Base-by-base conservation (phyloP, 306 rosid species). In the Corylus avellana region DNA sequence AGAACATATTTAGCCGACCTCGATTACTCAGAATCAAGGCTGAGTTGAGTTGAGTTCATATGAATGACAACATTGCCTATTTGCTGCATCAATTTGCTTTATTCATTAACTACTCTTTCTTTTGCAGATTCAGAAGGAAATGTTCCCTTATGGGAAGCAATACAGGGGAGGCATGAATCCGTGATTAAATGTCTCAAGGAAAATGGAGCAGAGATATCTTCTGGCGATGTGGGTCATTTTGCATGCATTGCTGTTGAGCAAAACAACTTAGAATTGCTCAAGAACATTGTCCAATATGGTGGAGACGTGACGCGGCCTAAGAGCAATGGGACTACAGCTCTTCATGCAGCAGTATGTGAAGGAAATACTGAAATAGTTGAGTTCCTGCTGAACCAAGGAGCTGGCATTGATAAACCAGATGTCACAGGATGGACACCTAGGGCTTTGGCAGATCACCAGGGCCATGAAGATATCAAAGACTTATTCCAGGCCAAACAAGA, bases 121-220 rank as follows among this genome's bases (percentile, higher is more conserved):
- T 80, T 54, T 74, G 44, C 88, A 90, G 97, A 92, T 87, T 44
- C 27, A 5, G 85, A 85, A 22, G 97, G 92, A 83, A 92, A 12
- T 80, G 62, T 77, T 62, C 91, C 97, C 44, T 67, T 92, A 39
- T 83, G 86, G 83, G 93, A 87, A 87, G 92, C 94, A 74, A 84
- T 84, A 42, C 8, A 67, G 35, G 88, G 87, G 35, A 64, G 75
- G 44, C 87, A 90, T 76, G 74, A 86, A 77, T 78, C 84, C 4
- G 51, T 86, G 10, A 68, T 77, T 27, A 87, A 90, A 79, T 81
- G 87, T 68, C 87, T 92, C 0, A 51, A 63, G 22, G 86, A 89
- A 63, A 84, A 88, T 64, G 90, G 92, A 17, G 97, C 89, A 44
- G 77, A 78, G 70, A 37, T 92, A 72, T 57, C 78, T 51, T 47